Conservation (phyloP, 345 rosid species). For the Acer negundo region DNA sequence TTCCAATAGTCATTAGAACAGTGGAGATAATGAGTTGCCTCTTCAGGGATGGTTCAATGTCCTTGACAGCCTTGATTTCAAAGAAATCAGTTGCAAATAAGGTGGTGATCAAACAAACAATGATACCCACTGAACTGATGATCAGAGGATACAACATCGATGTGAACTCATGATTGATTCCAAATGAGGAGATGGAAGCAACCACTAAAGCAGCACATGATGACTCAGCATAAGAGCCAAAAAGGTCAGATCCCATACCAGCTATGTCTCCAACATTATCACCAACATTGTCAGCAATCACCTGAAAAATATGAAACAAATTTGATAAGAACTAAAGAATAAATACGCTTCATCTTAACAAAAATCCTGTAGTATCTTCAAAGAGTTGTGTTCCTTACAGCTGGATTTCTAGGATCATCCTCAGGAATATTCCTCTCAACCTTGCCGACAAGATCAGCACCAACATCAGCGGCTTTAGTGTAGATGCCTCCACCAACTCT, state of each 20-base stretch:
- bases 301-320: conserved; percentile 44
- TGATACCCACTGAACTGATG: conserved; percentile 69
- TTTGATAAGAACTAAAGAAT: not conserved
- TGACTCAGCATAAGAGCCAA: conserved; percentile 75
- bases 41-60: conserved; percentile 74
- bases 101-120: conserved; percentile 72
- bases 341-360: not conserved
- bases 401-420: conserved; percentile 86
- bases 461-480: conserved; percentile 88
- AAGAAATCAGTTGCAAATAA: conserved; percentile 72
- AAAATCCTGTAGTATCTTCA: not conserved
- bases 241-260: conserved; percentile 84
- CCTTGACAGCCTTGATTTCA: conserved; percentile 71
- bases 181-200: conserved; percentile 79
- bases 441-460: conserved; percentile 91
- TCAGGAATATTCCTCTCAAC: conserved; percentile 82
- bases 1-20: conserved; percentile 63
- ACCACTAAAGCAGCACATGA: conserved; percentile 83
- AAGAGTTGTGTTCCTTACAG: conserved; percentile 47
- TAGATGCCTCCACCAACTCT: conserved; percentile 89
- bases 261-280: conserved; percentile 88
- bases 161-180: conserved; percentile 68
- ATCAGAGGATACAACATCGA: conserved; percentile 73
- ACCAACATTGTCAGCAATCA: conserved; percentile 87
- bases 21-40: conserved; percentile 75